Evolutionary conservation across 2,329 filamentous ascomycete species (phyloP), one percentile per base, ranked within the genome.

Genomic region (Fusarium sp.): DNA sequence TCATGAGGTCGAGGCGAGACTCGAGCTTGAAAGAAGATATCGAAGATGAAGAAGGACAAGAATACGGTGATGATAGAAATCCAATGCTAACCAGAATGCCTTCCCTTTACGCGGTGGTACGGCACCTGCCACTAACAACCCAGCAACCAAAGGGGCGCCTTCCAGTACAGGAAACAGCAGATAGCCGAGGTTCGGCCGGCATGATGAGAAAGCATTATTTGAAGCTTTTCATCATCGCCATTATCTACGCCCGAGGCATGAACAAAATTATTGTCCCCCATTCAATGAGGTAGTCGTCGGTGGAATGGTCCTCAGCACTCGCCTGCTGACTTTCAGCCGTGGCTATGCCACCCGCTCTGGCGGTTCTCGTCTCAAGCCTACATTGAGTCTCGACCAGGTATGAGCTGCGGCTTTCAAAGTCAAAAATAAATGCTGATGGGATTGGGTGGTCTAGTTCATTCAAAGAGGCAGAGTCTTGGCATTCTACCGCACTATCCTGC

Each of bases 351-450:
- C 77, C 36, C 73, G 73, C 55, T 62, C 74, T 28, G 56, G 67
- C 34, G 47, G 71, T 47, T 74, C 77, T 65, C 75, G 74, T 36
- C 73, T 76, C 74, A 78, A 70, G 78, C 66, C 69, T 40, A 75
- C 84, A 4, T 73, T 90, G 69, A 88, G 85, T 70, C 80, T 91
- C 36, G 88, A 90, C 64, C 87, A 89, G 75, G 88, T 89, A 82
- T 31, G 59, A 62, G 28, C 28, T 34, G 19, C 26, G 10, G 44
- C 31, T 51, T 65, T 56, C 19, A n/a, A 40, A 17, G 28, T 26
- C 28, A 28, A 33, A 14, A 31, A 15, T 19, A 14, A 36, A 61
- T 34, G 33, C 60, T 75, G 38, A 74, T 57, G 34, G 6, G 14
- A 42, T 39, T 6, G 22, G 6, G 21, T 40, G 21, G 5, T 11